Evolutionary conservation across 352 stramenopile genomes (phyloP).

Genomic region (Pythium aphanidermatum): DNA sequence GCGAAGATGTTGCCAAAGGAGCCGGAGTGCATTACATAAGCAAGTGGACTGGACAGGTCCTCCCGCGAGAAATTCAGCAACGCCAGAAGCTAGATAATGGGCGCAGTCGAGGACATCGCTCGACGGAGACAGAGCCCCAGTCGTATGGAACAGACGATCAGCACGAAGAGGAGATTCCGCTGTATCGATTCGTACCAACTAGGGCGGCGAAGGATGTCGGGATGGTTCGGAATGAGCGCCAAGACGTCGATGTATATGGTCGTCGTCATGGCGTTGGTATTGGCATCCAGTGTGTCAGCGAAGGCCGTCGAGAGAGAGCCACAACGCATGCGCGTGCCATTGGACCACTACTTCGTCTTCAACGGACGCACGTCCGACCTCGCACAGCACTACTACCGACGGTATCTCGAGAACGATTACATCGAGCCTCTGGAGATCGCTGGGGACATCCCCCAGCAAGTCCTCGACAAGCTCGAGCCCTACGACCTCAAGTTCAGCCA

Average conservation of each 20-base stretch:
- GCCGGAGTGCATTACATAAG: too few relatives aligned
- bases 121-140: too few relatives aligned
- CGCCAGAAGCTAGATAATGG: too few relatives aligned
- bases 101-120: too few relatives aligned
- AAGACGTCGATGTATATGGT: background rate
- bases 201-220: too few relatives aligned
- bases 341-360: slow-evolving; percentile 22
- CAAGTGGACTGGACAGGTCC: too few relatives aligned
- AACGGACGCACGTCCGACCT: slow-evolving; percentile 22
- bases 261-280: background rate
- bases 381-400: slow-evolving; percentile 22
- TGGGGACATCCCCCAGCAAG: slow-evolving; percentile 4
- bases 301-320: slow-evolving; percentile 5
- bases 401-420: slow-evolving; percentile 16
- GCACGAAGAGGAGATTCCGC: too few relatives aligned
- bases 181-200: too few relatives aligned
- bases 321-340: slow-evolving; percentile 1
- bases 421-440: slow-evolving; percentile 5
- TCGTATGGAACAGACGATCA: too few relatives aligned
- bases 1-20: too few relatives aligned
- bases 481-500: slow-evolving; percentile 12
- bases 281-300: slow-evolving; percentile 5
- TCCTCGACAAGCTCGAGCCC: slow-evolving; percentile 1
- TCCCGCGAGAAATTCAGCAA: too few relatives aligned
- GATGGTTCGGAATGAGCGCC: too few relatives aligned